Base-by-base conservation (phyloP, 768 basidiomycete species). In the Suillus spraguei region DNA sequence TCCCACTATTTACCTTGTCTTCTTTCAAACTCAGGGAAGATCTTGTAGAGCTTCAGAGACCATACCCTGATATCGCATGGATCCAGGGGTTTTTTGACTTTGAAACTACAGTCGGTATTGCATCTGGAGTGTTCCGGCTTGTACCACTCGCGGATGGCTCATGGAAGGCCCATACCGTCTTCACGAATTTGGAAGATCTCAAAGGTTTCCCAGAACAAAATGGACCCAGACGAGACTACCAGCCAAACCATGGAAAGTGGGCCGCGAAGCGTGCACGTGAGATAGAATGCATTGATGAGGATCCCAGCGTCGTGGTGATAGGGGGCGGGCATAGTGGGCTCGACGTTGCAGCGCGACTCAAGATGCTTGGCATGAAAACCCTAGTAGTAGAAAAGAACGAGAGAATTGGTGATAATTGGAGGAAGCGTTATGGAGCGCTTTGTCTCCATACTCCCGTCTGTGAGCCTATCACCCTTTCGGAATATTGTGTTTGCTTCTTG, bases 271-370 rank as follows among this genome's bases (percentile, higher is more conserved):
- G 74, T 33, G 70, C 67, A 50, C 64, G 68, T 50, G 70, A 75
- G 61, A 67, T 46, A 14, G 71, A 76, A 46, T 76, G 69, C 46
- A 3, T 73, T 11, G 80, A 82, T 33, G 71, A 72, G 20, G 79
- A 85, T 32, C 87, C 87, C 0, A 71, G 75, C 7, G 87, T 87
- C 3, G 65, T 89, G 62, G 74, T 88, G 38, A 74, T 82, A 35
- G 81, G 83, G 2, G 82, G 76, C 14, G 82, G 85, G 5, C 86
- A 87, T 60, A 78, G 80, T 54, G 88, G 88, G 4, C 68, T 87
- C 41, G 83, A 82, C 10, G 67, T 85, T 24, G 86, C 86, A 0
- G 88, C 87, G n/a, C 78, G 87, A 47, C 79, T 90, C 49, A 74
- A 76, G 59, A 69, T 72, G 67, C 62, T 75, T 1, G 63, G 68